These are phyloP conservation scores for Clarireedia paspali DNA, from an alignment of 2,329 filamentous ascomycete genomes.

Conservation along the genomic window DNA sequence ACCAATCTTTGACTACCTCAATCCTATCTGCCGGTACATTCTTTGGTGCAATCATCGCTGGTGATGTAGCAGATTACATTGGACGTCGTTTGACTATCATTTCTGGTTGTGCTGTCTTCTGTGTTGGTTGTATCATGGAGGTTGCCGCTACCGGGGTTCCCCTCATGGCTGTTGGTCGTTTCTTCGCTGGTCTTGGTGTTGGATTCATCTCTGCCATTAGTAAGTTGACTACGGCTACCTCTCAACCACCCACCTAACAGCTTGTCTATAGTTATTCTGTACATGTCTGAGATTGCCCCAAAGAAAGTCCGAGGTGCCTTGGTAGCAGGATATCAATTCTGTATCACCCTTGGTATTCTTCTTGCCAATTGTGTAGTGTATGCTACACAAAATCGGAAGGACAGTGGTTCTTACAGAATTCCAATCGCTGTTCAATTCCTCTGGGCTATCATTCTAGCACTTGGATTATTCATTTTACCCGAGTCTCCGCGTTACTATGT, in stretches of 20 bases:
- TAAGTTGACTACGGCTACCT: too few species aligned
- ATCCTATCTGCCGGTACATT: conserved; percentile 75
- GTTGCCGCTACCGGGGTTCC: conserved; percentile 45
- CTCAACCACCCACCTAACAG: too few species aligned
- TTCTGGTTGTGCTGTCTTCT: conserved; percentile 57
- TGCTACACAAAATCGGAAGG: conserved; percentile 51
- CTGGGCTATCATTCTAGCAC: conserved; percentile 69
- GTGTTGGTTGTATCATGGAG: conserved; percentile 56
- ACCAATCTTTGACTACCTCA: conserved; percentile 53
- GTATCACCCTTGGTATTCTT: conserved; percentile 71
- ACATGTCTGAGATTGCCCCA: conserved; percentile 58
- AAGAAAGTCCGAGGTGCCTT: conserved; percentile 71
- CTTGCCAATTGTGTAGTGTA: conserved; percentile 70
- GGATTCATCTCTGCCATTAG: conserved; percentile 69
- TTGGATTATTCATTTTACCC: conserved; percentile 67
- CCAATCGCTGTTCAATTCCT: conserved; percentile 73
- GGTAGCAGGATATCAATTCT: conserved; percentile 77
- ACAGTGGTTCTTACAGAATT: conserved; percentile 69
- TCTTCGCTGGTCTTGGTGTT: conserved; percentile 70
- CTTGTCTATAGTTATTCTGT: conserved; percentile 53
- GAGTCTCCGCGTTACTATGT: conserved; percentile 84
- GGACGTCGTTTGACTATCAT: conserved; percentile 69
- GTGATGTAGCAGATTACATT: conserved; percentile 66
- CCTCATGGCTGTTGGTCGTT: conserved; percentile 50
- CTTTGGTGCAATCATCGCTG: conserved; percentile 70